Evolutionary conservation across 345 rosid genomes (phyloP).

Genomic region (Bretschneidera sinensis): DNA sequence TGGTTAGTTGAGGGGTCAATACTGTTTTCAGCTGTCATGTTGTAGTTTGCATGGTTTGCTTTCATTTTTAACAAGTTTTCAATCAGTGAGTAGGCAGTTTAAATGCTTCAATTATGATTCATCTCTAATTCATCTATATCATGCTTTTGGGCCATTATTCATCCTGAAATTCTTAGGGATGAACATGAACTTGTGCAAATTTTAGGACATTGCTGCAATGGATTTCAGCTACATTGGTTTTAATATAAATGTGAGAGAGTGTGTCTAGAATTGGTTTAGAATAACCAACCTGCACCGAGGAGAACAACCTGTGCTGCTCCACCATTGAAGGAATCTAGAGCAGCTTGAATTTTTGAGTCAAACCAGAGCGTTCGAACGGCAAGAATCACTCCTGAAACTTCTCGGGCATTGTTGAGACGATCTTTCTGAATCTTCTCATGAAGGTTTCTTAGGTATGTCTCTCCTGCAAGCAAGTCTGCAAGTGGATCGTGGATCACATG

Average conservation of each 20-base stretch:
- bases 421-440: constrained; percentile 78
- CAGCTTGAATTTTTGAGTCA: constrained; percentile 75
- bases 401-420: constrained; percentile 59
- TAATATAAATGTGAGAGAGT: background rate
- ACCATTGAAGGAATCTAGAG: constrained; percentile 42
- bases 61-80: background rate
- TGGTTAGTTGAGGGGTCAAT: background rate
- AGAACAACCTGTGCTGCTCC: constrained; percentile 71
- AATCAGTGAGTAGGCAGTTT: too few relatives aligned
- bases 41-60: background rate
- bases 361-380: constrained; percentile 92
- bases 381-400: constrained; percentile 79
- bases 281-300: constrained; percentile 83
- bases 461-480: constrained; percentile 82
- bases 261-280: background rate
- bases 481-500: constrained; percentile 71
- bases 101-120: background rate
- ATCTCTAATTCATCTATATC: too few relatives aligned
- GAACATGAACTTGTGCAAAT: background rate
- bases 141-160: background rate
- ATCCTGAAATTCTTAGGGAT: background rate
- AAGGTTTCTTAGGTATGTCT: constrained; percentile 60
- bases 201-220: background rate
- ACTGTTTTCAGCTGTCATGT: background rate
- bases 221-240: background rate